phyloP scores from a whole-genome alignment of 257 asterid genomes.

The Lycium ferocissimum region DNA sequence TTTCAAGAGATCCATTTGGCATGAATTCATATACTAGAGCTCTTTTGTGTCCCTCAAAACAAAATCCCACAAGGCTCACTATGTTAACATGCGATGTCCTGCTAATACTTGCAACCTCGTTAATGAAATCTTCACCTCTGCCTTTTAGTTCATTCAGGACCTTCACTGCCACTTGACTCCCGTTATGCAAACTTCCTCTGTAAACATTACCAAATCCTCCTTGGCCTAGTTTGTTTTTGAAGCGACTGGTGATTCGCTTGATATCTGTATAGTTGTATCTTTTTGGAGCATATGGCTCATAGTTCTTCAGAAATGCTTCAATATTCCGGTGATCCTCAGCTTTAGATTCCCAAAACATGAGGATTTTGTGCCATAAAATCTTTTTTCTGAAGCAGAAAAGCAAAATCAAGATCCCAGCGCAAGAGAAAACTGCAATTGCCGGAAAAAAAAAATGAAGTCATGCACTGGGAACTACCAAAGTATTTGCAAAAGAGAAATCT shows the following conservation, averaged over 20 bases:
- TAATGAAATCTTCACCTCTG: slow-evolving; percentile 48
- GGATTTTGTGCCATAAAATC: neutral
- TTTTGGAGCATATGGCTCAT: slow-evolving; percentile 19
- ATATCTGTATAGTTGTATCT: slow-evolving; percentile 24
- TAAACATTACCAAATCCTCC: slow-evolving; percentile 38
- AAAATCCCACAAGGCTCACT: slow-evolving; percentile 49
- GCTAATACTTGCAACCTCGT: slow-evolving; percentile 52
- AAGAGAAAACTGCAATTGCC: neutral
- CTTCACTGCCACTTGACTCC: slow-evolving; percentile 40
- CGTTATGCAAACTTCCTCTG: slow-evolving; percentile 7
- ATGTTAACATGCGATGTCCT: slow-evolving; percentile 54
- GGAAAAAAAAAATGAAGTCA: neutral
- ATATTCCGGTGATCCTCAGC: neutral
- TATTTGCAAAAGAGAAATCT: too few relatives aligned
- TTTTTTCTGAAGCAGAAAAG: neutral
- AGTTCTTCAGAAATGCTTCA: neutral
- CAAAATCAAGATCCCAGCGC: neutral
- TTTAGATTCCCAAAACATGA: neutral
- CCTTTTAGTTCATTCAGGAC: slow-evolving; percentile 28
- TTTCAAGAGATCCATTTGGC: slow-evolving; percentile 50
- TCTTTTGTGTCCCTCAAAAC: slow-evolving; percentile 40
- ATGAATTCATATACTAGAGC: slow-evolving; percentile 54
- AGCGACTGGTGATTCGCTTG: slow-evolving; percentile 26
- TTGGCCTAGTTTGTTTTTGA: slow-evolving; percentile 28
- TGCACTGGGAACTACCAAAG: neutral